These are phyloP conservation scores for Williopsis jadinii DNA, from an alignment of 1,139 yeast genomes.

Conservation along the genomic window DNA sequence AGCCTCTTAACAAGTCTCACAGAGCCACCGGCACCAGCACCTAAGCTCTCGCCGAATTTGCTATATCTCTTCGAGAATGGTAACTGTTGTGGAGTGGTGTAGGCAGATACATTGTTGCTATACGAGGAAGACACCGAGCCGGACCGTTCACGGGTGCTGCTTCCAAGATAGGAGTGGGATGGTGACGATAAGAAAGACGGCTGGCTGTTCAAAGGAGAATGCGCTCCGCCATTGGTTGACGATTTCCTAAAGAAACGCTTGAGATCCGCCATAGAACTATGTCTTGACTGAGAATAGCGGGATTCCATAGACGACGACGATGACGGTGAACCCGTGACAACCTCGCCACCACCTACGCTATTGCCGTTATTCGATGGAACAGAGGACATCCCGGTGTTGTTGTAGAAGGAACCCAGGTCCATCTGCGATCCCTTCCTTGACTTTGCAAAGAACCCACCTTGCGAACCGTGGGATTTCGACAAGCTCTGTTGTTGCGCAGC, in stretches of 20 bases:
- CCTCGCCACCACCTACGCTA: conserved; percentile 1
- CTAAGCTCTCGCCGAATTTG: conserved; percentile 77
- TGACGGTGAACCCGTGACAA: conserved; percentile 20
- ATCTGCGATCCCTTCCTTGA: conserved; percentile 20
- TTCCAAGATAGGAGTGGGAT: conserved; percentile 1
- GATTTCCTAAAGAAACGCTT: conserved; percentile 51
- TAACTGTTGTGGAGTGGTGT: conserved; percentile 26
- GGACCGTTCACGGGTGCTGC: conserved; percentile 14
- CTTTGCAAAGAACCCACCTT: conserved; percentile 16
- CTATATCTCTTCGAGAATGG: conserved; percentile 73
- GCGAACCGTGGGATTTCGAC: conserved; percentile 9
- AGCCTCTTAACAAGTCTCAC: conserved; percentile 70
- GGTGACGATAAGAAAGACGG: conserved; percentile 5
- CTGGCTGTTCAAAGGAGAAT: conserved; percentile 13
- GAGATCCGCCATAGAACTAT: conserved; percentile 70
- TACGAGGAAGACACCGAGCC: conserved; percentile 20
- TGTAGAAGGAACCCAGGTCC: conserved; percentile 21
- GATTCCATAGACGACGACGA: conserved; percentile 22
- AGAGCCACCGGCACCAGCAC: conserved; percentile 96
- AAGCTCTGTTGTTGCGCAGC: conserved; percentile 17
- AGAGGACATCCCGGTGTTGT: conserved; percentile 20
- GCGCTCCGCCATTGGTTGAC: conserved; percentile 3
- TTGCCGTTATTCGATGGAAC: not conserved
- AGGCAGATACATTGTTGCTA: conserved; percentile 22
- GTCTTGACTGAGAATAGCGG: conserved; percentile 31